Conservation (phyloP, 805 yeast genomes). For the Pichia sporocuriosa region DNA sequence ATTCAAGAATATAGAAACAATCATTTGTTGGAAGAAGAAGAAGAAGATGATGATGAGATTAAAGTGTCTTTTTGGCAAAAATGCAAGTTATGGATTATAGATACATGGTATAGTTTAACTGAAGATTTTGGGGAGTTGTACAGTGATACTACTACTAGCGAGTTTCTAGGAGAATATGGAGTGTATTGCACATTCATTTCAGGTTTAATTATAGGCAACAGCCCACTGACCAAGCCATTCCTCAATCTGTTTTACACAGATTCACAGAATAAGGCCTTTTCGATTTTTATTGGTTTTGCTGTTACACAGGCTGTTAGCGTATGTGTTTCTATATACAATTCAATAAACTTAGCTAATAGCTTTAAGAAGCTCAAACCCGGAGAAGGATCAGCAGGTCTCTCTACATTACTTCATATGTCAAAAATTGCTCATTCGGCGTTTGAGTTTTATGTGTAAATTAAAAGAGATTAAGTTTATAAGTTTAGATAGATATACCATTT, state of each 20-base stretch:
- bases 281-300: not conserved
- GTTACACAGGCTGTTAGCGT: not conserved
- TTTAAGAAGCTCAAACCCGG: not conserved
- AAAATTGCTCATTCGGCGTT: too few relatives aligned
- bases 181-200: not conserved
- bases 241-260: not conserved
- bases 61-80: not conserved
- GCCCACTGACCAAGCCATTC: not conserved
- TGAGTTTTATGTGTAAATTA: too few relatives aligned
- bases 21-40: not conserved
- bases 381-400: too few relatives aligned
- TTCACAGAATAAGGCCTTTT: not conserved
- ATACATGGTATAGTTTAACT: not conserved
- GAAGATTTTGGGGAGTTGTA: slow-evolving; percentile 2
- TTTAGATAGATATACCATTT: too few relatives aligned
- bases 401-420: too few relatives aligned
- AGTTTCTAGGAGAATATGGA: not conserved
- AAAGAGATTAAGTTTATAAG: too few relatives aligned
- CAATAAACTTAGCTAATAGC: not conserved
- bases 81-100: not conserved
- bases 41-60: not conserved
- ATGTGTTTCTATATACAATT: not conserved
- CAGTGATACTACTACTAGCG: not conserved
- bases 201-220: not conserved
- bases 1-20: slow-evolving; percentile 6